Percentiles rank a stretch among this genome's conserved stretches.
Conservation (phyloP, 2,329 filamentous ascomycete species). For the Penicillium verrucosum region DNA sequence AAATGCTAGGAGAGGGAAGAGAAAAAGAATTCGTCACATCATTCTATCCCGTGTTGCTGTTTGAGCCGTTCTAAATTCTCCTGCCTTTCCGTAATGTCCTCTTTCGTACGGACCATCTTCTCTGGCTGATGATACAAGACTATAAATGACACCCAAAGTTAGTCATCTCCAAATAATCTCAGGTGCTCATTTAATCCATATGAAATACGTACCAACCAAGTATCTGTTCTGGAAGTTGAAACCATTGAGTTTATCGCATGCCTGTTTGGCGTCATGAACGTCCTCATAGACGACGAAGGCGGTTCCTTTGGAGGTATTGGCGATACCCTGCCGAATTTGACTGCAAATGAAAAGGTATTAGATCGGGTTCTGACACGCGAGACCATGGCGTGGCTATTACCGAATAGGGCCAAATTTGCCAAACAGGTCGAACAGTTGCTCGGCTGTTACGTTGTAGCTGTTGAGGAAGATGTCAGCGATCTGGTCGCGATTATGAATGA, state of each 20-base stretch:
- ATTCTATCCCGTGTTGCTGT: slow-evolving; percentile 97
- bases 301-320: slow-evolving; percentile 95
- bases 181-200: background rate
- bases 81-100: slow-evolving; percentile 88
- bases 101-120: slow-evolving; percentile 81
- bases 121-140: slow-evolving; percentile 75
- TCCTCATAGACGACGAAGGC: slow-evolving; percentile 99
- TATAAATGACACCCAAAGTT: slow-evolving; percentile 7
- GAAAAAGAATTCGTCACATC: slow-evolving; percentile 47
- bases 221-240: slow-evolving; percentile 99
- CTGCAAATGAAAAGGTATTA: slow-evolving; percentile 48
- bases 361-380: slow-evolving; percentile 5
- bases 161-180: background rate
- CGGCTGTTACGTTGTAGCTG: slow-evolving; percentile 97
- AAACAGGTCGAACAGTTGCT: slow-evolving; percentile 98
- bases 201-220: slow-evolving; percentile 74
- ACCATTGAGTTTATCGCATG: slow-evolving; percentile 98
- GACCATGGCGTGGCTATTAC: slow-evolving; percentile 49
- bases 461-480: slow-evolving; percentile 12
- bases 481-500: background rate
- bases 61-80: slow-evolving; percentile 98
- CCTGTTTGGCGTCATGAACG: slow-evolving; percentile 97
- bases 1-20: slow-evolving; percentile 36
- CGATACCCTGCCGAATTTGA: slow-evolving; percentile 97
- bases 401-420: slow-evolving; percentile 94